A percentile compares a stretch with the other conserved stretches of the same genome.
phyloP scores from a whole-genome alignment of 2,329 filamentous ascomycete species.

The Pseudocercospora eumusae region DNA sequence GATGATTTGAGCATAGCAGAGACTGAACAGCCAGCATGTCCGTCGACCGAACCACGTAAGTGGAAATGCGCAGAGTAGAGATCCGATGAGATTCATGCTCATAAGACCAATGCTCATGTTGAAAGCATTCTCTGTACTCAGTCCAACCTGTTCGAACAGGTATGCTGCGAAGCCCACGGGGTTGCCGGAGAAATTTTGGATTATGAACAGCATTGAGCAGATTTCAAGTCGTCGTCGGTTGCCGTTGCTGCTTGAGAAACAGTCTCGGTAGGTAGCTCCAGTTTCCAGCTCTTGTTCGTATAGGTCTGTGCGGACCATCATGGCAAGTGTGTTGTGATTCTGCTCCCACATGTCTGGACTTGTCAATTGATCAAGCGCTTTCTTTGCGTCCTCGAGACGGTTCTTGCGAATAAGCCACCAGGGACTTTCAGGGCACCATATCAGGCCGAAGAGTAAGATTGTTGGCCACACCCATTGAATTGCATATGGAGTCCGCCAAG shows the following conservation, averaged over 20 bases:
- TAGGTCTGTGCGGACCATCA: slow-evolving; percentile 44
- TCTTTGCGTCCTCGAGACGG: slow-evolving; percentile 30
- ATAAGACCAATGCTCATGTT: slow-evolving; percentile 12
- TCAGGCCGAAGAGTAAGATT: slow-evolving; percentile 26
- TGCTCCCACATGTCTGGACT: slow-evolving; percentile 27
- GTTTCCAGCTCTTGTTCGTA: slow-evolving; percentile 55
- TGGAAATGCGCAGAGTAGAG: neutral
- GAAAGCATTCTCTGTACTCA: slow-evolving; percentile 8
- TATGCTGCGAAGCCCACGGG: slow-evolving; percentile 10
- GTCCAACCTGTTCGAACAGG: slow-evolving; percentile 9
- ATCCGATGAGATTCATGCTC: slow-evolving; percentile 5
- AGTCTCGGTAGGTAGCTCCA: slow-evolving; percentile 52
- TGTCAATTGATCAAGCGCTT: slow-evolving; percentile 19
- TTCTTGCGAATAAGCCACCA: slow-evolving; percentile 35
- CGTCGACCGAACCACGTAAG: slow-evolving; percentile 4
- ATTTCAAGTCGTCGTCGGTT: slow-evolving; percentile 6
- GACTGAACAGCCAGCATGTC: slow-evolving; percentile 8
- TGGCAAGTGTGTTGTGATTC: slow-evolving; percentile 4
- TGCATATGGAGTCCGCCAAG: slow-evolving; percentile 47
- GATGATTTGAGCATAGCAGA: slow-evolving; percentile 3
- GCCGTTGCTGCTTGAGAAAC: slow-evolving; percentile 43
- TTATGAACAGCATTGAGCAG: slow-evolving; percentile 10
- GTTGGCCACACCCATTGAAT: slow-evolving; percentile 48
- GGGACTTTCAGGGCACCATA: slow-evolving; percentile 15
- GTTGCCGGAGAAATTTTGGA: slow-evolving; percentile 5